phyloP scores from a whole-genome alignment of 2,329 filamentous ascomycete species.

The Diaporthe ilicicola region DNA sequence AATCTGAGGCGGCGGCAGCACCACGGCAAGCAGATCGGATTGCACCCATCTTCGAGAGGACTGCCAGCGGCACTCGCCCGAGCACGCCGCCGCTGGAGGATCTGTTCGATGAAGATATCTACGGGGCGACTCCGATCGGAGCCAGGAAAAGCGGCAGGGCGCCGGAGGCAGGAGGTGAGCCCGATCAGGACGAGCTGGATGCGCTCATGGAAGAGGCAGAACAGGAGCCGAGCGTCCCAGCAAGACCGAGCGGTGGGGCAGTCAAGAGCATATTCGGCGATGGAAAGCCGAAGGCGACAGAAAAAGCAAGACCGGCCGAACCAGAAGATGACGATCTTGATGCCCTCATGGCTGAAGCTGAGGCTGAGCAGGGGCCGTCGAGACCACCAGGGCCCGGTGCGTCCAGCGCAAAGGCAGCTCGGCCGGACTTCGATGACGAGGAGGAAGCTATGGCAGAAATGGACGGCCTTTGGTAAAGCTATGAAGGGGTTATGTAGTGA shows the following conservation, averaged over 20 bases:
- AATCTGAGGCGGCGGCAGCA: constrained; percentile 33
- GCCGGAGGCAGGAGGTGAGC: constrained; percentile 37
- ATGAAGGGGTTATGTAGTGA: not conserved
- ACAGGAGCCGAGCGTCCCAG: constrained; percentile 33
- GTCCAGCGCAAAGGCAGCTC: constrained; percentile 1
- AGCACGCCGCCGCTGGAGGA: constrained; percentile 47
- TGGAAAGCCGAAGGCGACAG: constrained; percentile 24
- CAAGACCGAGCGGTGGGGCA: constrained; percentile 21
- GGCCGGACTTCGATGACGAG: constrained; percentile 63
- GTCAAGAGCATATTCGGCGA: constrained; percentile 33
- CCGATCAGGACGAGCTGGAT: constrained; percentile 59
- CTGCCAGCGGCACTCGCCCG: constrained; percentile 38
- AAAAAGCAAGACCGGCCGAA: constrained; percentile 25
- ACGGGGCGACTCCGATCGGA: constrained; percentile 58
- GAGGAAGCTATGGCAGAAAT: constrained; percentile 75
- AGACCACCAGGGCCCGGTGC: not conserved
- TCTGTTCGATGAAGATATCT: constrained; percentile 59
- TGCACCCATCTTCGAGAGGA: constrained; percentile 49
- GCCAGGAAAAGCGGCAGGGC: constrained; percentile 14
- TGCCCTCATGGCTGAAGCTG: constrained; percentile 58
- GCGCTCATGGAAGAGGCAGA: constrained; percentile 62
- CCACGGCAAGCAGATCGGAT: constrained; percentile 44
- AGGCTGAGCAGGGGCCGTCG: constrained; percentile 30
- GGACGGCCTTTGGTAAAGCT: constrained; percentile 59
- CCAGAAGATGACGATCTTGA: constrained; percentile 46